phyloP scores from a whole-genome alignment of 495 filamentous ascomycete genomes.

The Tuber indicum region DNA sequence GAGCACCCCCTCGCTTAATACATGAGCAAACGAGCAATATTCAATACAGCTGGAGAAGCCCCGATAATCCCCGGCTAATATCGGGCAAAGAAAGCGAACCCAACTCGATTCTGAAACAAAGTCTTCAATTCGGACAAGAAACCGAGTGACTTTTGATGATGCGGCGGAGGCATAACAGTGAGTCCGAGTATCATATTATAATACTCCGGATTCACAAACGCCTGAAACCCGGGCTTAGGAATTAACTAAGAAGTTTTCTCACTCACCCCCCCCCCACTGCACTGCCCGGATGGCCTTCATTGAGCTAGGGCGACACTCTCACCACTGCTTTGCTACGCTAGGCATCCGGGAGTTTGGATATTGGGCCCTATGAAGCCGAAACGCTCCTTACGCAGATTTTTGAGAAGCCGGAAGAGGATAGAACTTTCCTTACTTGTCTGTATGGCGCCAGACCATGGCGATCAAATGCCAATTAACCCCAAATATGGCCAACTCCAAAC shows the following conservation, averaged over 20 bases:
- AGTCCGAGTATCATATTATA: not conserved
- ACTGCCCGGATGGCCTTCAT: not conserved
- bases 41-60: no score
- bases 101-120: not conserved
- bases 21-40: no score
- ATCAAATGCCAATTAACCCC: no score
- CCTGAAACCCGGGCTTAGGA: not conserved
- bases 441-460: no score
- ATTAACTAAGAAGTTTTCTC: not conserved
- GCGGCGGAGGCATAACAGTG: not conserved
- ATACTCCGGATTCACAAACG: not conserved
- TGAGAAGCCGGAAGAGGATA: not conserved
- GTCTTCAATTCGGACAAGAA: not conserved
- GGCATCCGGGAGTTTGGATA: not conserved
- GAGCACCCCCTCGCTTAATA: no score
- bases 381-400: not conserved
- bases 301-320: not conserved
- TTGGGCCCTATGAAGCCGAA: not conserved
- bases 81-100: not conserved
- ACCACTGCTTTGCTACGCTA: not conserved
- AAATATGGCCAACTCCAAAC: no score
- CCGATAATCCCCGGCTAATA: not conserved
- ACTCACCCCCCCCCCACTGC: not conserved
- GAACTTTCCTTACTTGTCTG: not conserved
- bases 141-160: not conserved